Percentiles rank a stretch among this genome's conserved stretches.
phyloP scores from a whole-genome alignment of 768 basidiomycete species.

The Mycena olivaceomarginata region DNA sequence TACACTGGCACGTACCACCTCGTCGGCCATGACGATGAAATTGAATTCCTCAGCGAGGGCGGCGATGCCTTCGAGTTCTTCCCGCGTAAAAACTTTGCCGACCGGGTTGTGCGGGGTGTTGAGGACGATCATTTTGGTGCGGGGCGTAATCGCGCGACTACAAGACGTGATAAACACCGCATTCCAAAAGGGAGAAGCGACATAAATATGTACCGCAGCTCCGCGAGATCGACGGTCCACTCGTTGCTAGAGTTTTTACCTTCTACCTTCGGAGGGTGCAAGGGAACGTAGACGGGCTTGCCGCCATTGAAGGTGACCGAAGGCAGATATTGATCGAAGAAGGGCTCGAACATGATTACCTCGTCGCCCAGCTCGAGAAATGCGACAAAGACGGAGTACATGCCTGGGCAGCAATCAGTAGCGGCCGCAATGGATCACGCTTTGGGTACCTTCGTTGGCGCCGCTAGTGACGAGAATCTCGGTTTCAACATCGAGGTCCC shows the following conservation, averaged over 20 bases:
- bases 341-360: slow-evolving; percentile 99
- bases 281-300: slow-evolving; percentile 93
- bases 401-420: slow-evolving; percentile 70
- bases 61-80: slow-evolving; percentile 91
- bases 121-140: slow-evolving; percentile 95
- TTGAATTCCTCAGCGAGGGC: slow-evolving; percentile 94
- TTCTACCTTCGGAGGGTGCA: slow-evolving; percentile 86
- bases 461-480: slow-evolving; percentile 98
- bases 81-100: slow-evolving; percentile 95
- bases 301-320: slow-evolving; percentile 97
- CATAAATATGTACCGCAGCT: slow-evolving; percentile 82
- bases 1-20: slow-evolving; percentile 83
- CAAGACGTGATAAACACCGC: background rate
- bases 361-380: slow-evolving; percentile 96
- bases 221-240: slow-evolving; percentile 94
- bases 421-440: no score
- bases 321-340: slow-evolving; percentile 97
- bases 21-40: slow-evolving; percentile 94
- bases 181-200: background rate
- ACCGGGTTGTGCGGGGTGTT: slow-evolving; percentile 99
- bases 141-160: slow-evolving; percentile 89
- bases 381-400: slow-evolving; percentile 95
- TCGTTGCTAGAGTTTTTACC: slow-evolving; percentile 76
- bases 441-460: slow-evolving; percentile 89
- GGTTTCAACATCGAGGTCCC: slow-evolving; percentile 86